Evolutionary conservation across 768 basidiomycete species (phyloP).

Genomic region (Infundibulicybe gibba): DNA sequence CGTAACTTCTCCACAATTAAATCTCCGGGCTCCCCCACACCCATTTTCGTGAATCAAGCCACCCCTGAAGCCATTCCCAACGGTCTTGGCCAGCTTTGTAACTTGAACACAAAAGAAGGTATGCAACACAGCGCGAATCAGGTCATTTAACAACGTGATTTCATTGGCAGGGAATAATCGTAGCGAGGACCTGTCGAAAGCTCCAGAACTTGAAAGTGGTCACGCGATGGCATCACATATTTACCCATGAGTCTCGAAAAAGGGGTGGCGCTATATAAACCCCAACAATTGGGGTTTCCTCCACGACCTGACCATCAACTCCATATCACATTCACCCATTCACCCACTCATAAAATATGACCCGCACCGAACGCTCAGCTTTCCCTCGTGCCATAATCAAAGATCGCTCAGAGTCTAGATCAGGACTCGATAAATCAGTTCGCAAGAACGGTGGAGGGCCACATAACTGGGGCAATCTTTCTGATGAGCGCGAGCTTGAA

Average conservation of each 20-base stretch:
- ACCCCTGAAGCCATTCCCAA: too few relatives aligned
- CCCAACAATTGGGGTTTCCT: conserved; percentile 3
- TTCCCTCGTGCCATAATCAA: conserved; percentile 69
- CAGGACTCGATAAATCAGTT: conserved; percentile 66
- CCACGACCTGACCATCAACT: conserved; percentile 5
- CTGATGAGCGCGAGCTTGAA: conserved; percentile 62
- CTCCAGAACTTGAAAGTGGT: conserved; percentile 8
- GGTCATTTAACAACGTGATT: too few relatives aligned
- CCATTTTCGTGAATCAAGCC: too few relatives aligned
- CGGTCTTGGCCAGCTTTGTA: too few relatives aligned
- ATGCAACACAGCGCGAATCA: too few relatives aligned
- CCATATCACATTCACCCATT: conserved; percentile 1
- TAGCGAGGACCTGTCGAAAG: conserved; percentile 6
- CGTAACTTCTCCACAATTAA: too few relatives aligned
- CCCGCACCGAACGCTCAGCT: conserved; percentile 72
- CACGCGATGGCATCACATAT: conserved; percentile 6
- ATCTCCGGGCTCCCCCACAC: too few relatives aligned
- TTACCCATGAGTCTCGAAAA: conserved; percentile 9
- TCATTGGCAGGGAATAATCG: too few relatives aligned
- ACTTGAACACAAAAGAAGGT: too few relatives aligned
- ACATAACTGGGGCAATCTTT: conserved; percentile 83
- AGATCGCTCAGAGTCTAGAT: conserved; percentile 79
- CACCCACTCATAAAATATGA: conserved; percentile 43
- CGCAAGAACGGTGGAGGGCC: conserved; percentile 79
- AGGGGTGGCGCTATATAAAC: conserved; percentile 19